Base-by-base conservation (phyloP, 345 rosid species). In the Erodium maritimum region DNA sequence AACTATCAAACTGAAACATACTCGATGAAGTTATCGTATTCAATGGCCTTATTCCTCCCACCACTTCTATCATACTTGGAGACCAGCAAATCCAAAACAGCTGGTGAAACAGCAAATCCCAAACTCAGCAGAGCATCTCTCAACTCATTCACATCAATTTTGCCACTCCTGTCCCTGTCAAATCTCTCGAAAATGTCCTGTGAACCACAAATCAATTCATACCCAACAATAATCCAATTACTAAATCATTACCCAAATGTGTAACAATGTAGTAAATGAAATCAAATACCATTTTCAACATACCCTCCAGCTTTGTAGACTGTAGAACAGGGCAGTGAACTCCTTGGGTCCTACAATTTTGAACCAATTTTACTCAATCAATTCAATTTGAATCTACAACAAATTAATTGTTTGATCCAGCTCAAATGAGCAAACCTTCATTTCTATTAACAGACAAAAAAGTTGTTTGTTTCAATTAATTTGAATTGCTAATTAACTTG, bases 261-360 rank as follows among this genome's bases (percentile, higher is more conserved):
- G 8, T 2, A 52, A 19, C 20, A 18, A 17, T 3, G 22, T 52
- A 8, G 20, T 17, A 52, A 19, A 18, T 17, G 3, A 12, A 52
- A 1, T 22, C 3, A 2, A 52, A 52, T 50, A 8, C 3, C 53
- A 52, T 17, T 19, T 18, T 17, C 5, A 52, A 68, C 78, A 81
- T 64, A 93, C 99, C 85, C 96, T 79, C 99, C 99, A 93, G 62
- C 57, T 85, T 73, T 93, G 99, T 42, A 93, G 94, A 75, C 96
- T 87, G 74, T 89, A 90, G 66, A 93, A 93, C 60, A 93, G 74
- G 18, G 77, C 65, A 24, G 75, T 66, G 71, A 93, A 89, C 69
- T 93, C 99, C 74, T 89, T 87, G 0, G 96, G 96, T 33, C 99
- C 96, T 93, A 73, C 57, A 79, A 29, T 1, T 29, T 29, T 29